Evolutionary conservation across 768 basidiomycete species (phyloP).

Genomic region (Baorangia bicolor): DNA sequence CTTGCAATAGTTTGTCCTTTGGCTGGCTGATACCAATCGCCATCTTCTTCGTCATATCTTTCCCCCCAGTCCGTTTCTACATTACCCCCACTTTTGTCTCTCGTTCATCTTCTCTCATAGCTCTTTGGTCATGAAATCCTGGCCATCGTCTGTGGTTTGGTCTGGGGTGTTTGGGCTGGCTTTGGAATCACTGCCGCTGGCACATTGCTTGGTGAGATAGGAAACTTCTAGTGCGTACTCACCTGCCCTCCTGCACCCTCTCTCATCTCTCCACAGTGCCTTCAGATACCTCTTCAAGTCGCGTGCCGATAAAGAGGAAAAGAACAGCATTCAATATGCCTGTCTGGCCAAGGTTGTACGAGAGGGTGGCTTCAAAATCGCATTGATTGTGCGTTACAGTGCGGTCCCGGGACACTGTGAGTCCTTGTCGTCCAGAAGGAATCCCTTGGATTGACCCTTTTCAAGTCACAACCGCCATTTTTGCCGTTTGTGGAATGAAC

Average conservation of each 20-base stretch:
- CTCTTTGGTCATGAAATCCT: constrained; percentile 93
- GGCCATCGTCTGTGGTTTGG: constrained; percentile 82
- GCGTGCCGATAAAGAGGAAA: constrained; percentile 74
- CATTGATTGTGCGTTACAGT: constrained; percentile 71
- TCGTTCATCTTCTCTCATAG: constrained; percentile 32
- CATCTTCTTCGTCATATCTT: constrained; percentile 80
- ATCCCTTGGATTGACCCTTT: background rate
- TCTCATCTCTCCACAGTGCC: constrained; percentile 46
- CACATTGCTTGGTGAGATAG: constrained; percentile 83
- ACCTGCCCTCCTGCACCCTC: background rate
- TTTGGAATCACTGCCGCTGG: constrained; percentile 86
- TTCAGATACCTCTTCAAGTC: constrained; percentile 79
- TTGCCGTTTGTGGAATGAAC: constrained; percentile 86
- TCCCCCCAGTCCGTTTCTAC: constrained; percentile 62
- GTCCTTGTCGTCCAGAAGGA: constrained; percentile 23
- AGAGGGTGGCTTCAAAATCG: constrained; percentile 86
- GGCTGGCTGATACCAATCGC: constrained; percentile 82
- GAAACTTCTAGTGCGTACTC: constrained; percentile 77
- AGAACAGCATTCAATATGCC: constrained; percentile 55
- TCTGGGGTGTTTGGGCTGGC: constrained; percentile 87
- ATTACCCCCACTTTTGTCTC: background rate
- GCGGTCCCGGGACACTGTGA: constrained; percentile 86
- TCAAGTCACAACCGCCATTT: constrained; percentile 82
- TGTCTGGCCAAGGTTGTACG: constrained; percentile 68
- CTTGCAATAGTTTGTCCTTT: constrained; percentile 40